Evolutionary conservation across 495 filamentous ascomycete species (phyloP).

Genomic region (Sabuloglossum arenarium): DNA sequence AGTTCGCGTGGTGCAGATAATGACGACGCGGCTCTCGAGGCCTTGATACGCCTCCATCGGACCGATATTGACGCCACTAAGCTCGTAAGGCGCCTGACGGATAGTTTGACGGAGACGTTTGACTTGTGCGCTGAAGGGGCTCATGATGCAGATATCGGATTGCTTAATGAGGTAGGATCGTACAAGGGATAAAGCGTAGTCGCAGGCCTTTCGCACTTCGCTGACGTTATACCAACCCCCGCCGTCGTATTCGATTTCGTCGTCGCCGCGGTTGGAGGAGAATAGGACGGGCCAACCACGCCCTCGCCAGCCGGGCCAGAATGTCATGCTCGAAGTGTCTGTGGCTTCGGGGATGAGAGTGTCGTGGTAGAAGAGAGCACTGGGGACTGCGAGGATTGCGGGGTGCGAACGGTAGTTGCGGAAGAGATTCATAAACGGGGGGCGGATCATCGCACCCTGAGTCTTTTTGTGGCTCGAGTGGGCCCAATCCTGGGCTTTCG

Average conservation of each 20-base stretch:
- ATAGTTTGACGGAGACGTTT: slow-evolving; percentile 14
- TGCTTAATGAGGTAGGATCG: slow-evolving; percentile 16
- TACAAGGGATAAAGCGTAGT: slow-evolving; percentile 21
- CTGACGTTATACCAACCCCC: slow-evolving; percentile 31
- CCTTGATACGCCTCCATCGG: slow-evolving; percentile 38
- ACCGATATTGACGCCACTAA: slow-evolving; percentile 29
- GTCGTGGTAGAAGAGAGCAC: slow-evolving; percentile 30
- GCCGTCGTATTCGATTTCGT: slow-evolving; percentile 28
- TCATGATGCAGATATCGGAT: slow-evolving; percentile 31
- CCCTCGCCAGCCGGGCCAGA: slow-evolving; percentile 28
- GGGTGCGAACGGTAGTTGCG: slow-evolving; percentile 39
- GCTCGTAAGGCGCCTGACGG: neutral
- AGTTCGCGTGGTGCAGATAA: slow-evolving; percentile 32
- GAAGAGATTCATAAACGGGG: slow-evolving; percentile 32
- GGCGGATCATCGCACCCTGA: slow-evolving; percentile 21
- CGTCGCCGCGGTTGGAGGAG: slow-evolving; percentile 21
- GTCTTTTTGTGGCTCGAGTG: slow-evolving; percentile 9
- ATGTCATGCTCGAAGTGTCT: slow-evolving; percentile 15
- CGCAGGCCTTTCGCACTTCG: slow-evolving; percentile 25
- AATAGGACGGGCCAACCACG: slow-evolving; percentile 28
- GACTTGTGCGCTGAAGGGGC: slow-evolving; percentile 33
- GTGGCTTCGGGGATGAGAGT: slow-evolving; percentile 28
- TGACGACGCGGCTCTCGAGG: slow-evolving; percentile 29
- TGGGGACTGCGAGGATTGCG: slow-evolving; percentile 31
- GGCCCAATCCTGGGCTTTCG: neutral